A percentile compares a stretch with the other conserved stretches of the same genome.
Conservation (phyloP, 306 rosid species). For the Benincasa hispida region DNA sequence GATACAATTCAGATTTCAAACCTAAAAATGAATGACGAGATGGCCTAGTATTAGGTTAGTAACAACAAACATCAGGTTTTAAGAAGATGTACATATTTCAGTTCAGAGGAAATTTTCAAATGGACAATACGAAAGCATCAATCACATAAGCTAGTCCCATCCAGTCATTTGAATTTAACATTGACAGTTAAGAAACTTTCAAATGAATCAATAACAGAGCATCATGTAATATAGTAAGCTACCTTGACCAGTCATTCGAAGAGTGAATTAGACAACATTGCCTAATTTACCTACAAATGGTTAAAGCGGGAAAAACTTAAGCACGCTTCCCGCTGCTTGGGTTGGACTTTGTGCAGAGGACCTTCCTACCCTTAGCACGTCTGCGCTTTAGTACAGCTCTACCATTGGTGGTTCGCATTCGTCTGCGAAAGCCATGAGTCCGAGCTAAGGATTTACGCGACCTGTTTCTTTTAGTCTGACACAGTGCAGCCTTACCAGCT, state of each 20-base stretch:
- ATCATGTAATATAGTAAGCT: not conserved
- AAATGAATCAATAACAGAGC: not conserved
- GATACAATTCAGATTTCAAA: not conserved
- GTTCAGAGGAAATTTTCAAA: not conserved
- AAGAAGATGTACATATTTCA: not conserved
- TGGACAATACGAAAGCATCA: not conserved
- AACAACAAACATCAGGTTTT: not conserved
- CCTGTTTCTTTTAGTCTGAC: slow-evolving; percentile 79
- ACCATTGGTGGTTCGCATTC: slow-evolving; percentile 86
- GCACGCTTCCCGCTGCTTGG: slow-evolving; percentile 60
- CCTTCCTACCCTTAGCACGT: slow-evolving; percentile 83
- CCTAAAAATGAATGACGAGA: not conserved
- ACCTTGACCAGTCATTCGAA: not conserved
- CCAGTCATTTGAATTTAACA: slow-evolving; percentile 1
- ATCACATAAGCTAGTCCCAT: not conserved
- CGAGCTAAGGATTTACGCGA: slow-evolving; percentile 82
- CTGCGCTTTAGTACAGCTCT: slow-evolving; percentile 68
- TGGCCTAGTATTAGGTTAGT: not conserved
- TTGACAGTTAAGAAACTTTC: not conserved
- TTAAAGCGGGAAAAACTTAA: slow-evolving; percentile 3
- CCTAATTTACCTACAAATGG: slow-evolving; percentile 3
- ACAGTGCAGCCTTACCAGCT: slow-evolving; percentile 73
- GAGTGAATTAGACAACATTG: not conserved
- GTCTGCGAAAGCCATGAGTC: slow-evolving; percentile 71
- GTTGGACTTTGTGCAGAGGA: slow-evolving; percentile 78